Percentiles rank a stretch among this genome's conserved stretches.
Evolutionary conservation across 1,284 basidiomycete genomes (phyloP).

Genomic region (Cryptococcus maquisensis): DNA sequence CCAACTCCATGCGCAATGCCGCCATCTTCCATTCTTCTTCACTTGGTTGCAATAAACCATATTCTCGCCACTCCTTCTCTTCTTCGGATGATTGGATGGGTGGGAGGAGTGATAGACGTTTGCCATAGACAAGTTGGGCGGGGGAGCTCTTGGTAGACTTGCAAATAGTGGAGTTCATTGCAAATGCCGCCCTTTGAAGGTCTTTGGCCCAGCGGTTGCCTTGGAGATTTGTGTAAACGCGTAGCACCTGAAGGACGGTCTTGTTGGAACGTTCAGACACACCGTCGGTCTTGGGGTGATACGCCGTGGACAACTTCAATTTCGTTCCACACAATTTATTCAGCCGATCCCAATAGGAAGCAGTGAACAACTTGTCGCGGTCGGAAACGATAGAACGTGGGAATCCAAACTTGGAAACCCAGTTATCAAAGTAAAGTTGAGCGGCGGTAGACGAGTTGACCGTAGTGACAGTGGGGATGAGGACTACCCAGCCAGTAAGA

Average conservation of each 20-base stretch:
- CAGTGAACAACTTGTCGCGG: neutral
- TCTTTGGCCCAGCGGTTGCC: neutral
- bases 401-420: neutral
- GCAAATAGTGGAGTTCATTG: neutral
- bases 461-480: neutral
- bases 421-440: neutral
- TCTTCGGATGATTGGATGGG: too few relatives aligned
- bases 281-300: neutral
- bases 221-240: neutral
- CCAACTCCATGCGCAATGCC: neutral
- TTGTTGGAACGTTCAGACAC: neutral
- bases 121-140: neutral
- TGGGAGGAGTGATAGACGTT: neutral
- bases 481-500: neutral
- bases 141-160: neutral
- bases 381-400: neutral
- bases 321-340: too few relatives aligned
- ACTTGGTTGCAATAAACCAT: too few relatives aligned
- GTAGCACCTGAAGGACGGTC: neutral
- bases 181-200: neutral
- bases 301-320: neutral
- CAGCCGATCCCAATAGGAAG: neutral
- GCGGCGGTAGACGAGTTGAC: neutral
- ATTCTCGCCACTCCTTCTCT: too few relatives aligned
- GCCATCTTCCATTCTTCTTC: neutral